Base-by-base conservation (phyloP, 495 filamentous ascomycete genomes). In the Hypoxylon perforatum region DNA sequence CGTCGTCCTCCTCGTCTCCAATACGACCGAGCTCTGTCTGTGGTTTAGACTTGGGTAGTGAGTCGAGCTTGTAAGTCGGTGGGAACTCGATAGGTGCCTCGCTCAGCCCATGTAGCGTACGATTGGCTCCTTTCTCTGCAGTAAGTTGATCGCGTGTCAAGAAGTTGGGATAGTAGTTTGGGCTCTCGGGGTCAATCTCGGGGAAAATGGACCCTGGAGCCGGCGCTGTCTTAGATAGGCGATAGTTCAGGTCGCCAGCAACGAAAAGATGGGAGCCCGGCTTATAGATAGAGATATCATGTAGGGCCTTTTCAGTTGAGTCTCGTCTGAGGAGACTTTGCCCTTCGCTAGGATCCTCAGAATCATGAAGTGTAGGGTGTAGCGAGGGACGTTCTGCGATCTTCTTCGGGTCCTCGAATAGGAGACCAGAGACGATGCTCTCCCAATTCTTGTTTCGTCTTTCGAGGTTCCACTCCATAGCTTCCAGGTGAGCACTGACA, bases 241-340 rank as follows among this genome's bases (percentile, higher is more conserved):
- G 91, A 78, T 99, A 99, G 80, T 99, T 99, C 52, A 99, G 84
- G 76, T 99, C 95, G 47, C 95, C 95, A 0, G 90, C 87, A 30
- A 99, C 71, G 75, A 97, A 95, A 21, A 97, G 77, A 71, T 94
- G 87, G n/a, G 88, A 85, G 7, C 83, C 83, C 1, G 91, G 87
- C 25, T 85, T 84, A 78, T 92, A 97, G 61, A 97, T 85, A 49
- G 78, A 79, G 23, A 78, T 65, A 36, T 78, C 54, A 14, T 78
- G 81, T 15, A 82, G 66, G 12, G 66, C 53, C 42, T 56, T 68
- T 42, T 71, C 35, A 12, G 53, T 59, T 1, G 42, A 21, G 17
- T 65, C 57, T 9, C 46, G 46, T 18, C 55, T 35, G 0, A 63
- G 56, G 12, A 68, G 63, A 50, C 60, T 36, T 25, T 41, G 62